A percentile compares a stretch with the other conserved stretches of the same genome.
phyloP scores from a whole-genome alignment of 192 early-diverging fungal genomes.

The Geranomyces michiganensis region DNA sequence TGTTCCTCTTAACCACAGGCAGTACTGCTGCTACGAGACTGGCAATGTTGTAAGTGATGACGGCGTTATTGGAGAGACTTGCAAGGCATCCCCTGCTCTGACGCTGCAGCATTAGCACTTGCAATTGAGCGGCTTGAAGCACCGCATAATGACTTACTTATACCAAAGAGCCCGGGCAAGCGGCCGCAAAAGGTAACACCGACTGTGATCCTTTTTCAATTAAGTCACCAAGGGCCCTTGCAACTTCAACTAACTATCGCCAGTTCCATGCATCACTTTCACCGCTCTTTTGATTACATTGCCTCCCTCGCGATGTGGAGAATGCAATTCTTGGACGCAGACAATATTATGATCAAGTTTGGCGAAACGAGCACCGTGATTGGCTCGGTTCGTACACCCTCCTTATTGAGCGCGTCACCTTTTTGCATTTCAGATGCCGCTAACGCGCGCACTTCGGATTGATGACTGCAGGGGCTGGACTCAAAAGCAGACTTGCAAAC shows the following conservation, averaged over 20 bases:
- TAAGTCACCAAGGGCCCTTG: no score
- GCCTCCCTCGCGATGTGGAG: conserved; percentile 66
- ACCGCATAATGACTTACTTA: conserved; percentile 67
- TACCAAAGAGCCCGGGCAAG: conserved; percentile 57
- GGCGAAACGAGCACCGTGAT: conserved; percentile 56
- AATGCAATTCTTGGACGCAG: conserved; percentile 67
- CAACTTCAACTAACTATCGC: no score
- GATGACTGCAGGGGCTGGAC: neutral
- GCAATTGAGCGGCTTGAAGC: conserved; percentile 67
- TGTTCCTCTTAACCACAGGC: neutral
- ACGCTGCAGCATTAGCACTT: neutral
- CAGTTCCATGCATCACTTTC: conserved; percentile 56
- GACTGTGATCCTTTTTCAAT: neutral
- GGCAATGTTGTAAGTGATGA: neutral
- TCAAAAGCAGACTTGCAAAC: conserved; percentile 12
- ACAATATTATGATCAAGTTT: conserved; percentile 70
- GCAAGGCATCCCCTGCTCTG: no score
- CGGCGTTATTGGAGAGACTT: no score
- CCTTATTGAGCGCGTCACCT: conserved; percentile 1
- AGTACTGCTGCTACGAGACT: neutral
- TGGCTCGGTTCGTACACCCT: conserved; percentile 47
- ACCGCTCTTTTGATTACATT: conserved; percentile 65
- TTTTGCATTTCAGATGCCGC: neutral
- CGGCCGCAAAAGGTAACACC: conserved; percentile 43
- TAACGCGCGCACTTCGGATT: neutral